Evolutionary conservation across 2,329 filamentous ascomycete genomes (phyloP).

Genomic region (Aspergillus glaucus): DNA sequence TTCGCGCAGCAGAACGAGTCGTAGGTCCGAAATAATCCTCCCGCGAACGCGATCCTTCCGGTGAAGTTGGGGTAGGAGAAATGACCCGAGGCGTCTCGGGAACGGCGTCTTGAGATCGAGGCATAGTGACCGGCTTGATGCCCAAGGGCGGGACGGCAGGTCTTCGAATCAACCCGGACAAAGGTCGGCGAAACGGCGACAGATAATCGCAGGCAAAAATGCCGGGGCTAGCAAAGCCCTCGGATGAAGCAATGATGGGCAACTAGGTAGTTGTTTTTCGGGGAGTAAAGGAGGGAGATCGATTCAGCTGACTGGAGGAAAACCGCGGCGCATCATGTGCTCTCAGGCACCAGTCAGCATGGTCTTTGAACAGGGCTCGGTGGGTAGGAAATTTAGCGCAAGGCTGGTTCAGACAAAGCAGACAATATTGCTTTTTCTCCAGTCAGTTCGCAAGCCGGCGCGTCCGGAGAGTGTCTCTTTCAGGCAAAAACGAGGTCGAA

Average conservation of each 20-base stretch:
- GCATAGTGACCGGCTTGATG: slow-evolving; percentile 32
- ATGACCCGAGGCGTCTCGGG: slow-evolving; percentile 82
- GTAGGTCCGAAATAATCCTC: slow-evolving; percentile 66
- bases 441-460: too few relatives aligned
- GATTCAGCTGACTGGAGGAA: slow-evolving; percentile 6
- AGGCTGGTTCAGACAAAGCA: too few relatives aligned
- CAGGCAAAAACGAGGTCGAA: background rate
- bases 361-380: background rate
- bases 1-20: slow-evolving; percentile 64
- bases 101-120: slow-evolving; percentile 48
- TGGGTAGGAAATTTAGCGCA: too few relatives aligned
- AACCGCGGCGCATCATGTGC: slow-evolving; percentile 11
- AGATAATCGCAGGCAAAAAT: slow-evolving; percentile 17
- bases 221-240: slow-evolving; percentile 15
- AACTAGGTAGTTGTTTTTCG: slow-evolving; percentile 4
- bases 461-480: background rate
- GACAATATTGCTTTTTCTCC: too few relatives aligned
- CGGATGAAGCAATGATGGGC: slow-evolving; percentile 32
- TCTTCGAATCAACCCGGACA: slow-evolving; percentile 19
- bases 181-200: slow-evolving; percentile 13
- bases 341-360: slow-evolving; percentile 7
- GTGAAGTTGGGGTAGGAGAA: slow-evolving; percentile 73
- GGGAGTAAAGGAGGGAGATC: background rate
- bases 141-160: slow-evolving; percentile 46
- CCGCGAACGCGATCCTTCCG: slow-evolving; percentile 41